A percentile compares a stretch with the other conserved stretches of the same genome.
Conservation (phyloP, 345 rosid genomes). For the Dovyalis caffra region DNA sequence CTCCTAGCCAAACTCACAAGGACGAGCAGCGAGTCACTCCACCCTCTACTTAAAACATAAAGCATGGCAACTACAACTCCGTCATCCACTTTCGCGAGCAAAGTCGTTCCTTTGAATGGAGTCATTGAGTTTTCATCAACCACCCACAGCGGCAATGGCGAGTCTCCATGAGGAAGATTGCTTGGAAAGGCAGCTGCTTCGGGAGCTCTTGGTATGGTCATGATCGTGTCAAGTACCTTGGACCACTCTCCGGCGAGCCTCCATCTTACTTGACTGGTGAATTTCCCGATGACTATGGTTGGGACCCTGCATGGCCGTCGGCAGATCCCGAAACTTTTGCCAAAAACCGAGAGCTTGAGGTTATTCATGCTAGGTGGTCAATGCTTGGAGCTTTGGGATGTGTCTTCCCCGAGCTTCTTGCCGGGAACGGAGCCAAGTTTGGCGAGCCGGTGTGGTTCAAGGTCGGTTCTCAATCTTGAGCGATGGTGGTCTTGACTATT, state of each 20-base stretch:
- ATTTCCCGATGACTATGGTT: constrained; percentile 54
- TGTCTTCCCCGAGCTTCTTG: constrained; percentile 46
- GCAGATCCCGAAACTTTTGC: constrained; percentile 62
- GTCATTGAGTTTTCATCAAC: too few species aligned
- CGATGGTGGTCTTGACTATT: constrained; percentile 41
- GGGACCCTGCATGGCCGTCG: constrained; percentile 55
- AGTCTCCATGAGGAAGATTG: constrained; percentile 31
- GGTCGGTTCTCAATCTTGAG: constrained; percentile 48
- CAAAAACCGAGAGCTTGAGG: constrained; percentile 48
- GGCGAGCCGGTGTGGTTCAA: constrained; percentile 57
- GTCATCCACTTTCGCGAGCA: constrained; percentile 32
- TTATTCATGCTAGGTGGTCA: constrained; percentile 52
- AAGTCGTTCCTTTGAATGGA: constrained; percentile 21
- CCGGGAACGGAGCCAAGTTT: constrained; percentile 48
- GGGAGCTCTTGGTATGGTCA: constrained; percentile 52
- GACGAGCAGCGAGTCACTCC: neutral
- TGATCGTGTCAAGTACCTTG: constrained; percentile 46
- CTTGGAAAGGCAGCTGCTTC: constrained; percentile 33
- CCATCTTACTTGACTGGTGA: too few species aligned
- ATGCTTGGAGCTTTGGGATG: constrained; percentile 49
- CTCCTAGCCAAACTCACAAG: too few species aligned
- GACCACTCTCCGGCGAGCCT: constrained; percentile 47
- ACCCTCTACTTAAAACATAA: neutral
- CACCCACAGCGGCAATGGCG: constrained; percentile 21
- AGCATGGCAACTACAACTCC: constrained; percentile 28